Evolutionary conservation across 2,329 filamentous ascomycete genomes (phyloP).

Genomic region (Hypocreales sp.): DNA sequence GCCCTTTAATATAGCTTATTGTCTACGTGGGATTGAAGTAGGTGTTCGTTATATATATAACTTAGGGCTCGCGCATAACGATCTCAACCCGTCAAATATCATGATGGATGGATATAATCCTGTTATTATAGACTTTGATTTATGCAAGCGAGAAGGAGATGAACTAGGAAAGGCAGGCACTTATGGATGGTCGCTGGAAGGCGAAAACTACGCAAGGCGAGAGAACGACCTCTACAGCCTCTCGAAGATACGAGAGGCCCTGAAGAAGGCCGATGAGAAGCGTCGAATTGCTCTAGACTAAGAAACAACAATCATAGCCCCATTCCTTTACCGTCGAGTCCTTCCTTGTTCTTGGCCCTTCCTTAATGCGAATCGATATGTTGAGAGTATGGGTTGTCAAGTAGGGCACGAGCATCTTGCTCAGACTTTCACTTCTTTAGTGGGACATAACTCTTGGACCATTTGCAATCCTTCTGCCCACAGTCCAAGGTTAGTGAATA

Average conservation of each 20-base stretch:
- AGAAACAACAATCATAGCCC: neutral
- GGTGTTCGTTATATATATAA: constrained; percentile 1
- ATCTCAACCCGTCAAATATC: constrained; percentile 1
- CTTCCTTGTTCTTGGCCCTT: neutral
- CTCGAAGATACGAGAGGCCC: constrained; percentile 1
- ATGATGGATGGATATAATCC: constrained; percentile 2
- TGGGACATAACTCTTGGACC: neutral
- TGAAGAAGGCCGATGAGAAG: neutral
- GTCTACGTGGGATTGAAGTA: constrained; percentile 1
- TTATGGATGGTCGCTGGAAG: constrained; percentile 1
- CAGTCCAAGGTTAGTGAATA: no score
- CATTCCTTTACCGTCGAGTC: neutral
- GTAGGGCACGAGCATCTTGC: neutral
- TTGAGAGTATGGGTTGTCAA: neutral
- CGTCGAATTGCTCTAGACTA: neutral
- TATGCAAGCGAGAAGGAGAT: constrained; percentile 1
- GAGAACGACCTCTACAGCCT: constrained; percentile 1
- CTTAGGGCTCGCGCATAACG: constrained; percentile 1
- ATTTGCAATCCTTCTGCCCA: neutral
- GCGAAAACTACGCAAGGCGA: neutral
- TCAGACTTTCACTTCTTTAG: neutral
- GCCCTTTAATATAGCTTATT: neutral
- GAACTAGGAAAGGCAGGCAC: constrained; percentile 1
- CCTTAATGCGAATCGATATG: neutral
- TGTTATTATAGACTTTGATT: constrained; percentile 2